These are phyloP conservation scores for Inga laurina DNA, from an alignment of 306 rosid species.

Conservation along the genomic window DNA sequence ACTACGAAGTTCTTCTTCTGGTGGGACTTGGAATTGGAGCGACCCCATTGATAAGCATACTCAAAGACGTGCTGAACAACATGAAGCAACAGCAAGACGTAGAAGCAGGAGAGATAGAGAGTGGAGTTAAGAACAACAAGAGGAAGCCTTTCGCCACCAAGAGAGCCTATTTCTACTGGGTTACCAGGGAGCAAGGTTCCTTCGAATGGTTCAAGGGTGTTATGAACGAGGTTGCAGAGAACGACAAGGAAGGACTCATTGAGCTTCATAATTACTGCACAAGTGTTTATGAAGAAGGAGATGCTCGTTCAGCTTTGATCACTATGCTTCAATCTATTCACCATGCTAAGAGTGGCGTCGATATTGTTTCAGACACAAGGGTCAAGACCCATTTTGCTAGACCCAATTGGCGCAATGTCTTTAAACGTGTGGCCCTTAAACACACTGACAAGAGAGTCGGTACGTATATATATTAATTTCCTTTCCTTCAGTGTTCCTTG, in stretches of 20 bases:
- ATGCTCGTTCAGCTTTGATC: slow-evolving; percentile 77
- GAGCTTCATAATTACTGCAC: slow-evolving; percentile 88
- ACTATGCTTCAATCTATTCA: slow-evolving; percentile 85
- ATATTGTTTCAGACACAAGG: slow-evolving; percentile 74
- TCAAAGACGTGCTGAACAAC: slow-evolving; percentile 83
- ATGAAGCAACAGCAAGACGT: slow-evolving; percentile 57
- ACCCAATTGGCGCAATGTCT: slow-evolving; percentile 80
- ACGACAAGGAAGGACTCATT: slow-evolving; percentile 60
- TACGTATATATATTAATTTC: slow-evolving; percentile 32
- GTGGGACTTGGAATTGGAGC: slow-evolving; percentile 92
- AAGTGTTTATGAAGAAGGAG: slow-evolving; percentile 88
- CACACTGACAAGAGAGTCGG: slow-evolving; percentile 72
- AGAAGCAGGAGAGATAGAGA: slow-evolving; percentile 45
- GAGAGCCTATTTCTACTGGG: slow-evolving; percentile 92
- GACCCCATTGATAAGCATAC: slow-evolving; percentile 83
- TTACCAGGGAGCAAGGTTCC: slow-evolving; percentile 82
- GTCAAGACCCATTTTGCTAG: slow-evolving; percentile 86
- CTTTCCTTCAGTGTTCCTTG: neutral
- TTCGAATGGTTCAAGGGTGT: slow-evolving; percentile 90
- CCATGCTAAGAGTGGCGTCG: slow-evolving; percentile 74
- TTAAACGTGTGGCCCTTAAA: slow-evolving; percentile 60
- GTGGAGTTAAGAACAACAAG: slow-evolving; percentile 36
- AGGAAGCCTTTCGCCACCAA: slow-evolving; percentile 64
- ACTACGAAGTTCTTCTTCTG: slow-evolving; percentile 81
- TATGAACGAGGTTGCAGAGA: slow-evolving; percentile 78